Conservation (phyloP, 2,329 filamentous ascomycete genomes). For the Verticillium tricorpus region DNA sequence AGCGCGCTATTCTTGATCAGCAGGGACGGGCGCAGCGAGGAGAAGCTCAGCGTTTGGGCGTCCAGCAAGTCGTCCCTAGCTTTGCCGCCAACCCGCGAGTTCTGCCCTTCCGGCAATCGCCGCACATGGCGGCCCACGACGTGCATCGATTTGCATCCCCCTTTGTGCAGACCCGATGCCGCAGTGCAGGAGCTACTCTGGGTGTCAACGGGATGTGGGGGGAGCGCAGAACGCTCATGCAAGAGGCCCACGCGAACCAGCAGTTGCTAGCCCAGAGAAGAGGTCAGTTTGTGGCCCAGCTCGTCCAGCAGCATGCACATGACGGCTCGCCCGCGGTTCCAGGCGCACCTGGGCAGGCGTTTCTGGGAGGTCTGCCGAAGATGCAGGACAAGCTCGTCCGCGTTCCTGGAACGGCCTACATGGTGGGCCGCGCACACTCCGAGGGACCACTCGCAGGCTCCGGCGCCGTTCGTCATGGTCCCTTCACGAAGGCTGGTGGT, state of each 20-base stretch:
- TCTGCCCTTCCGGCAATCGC: too few relatives aligned
- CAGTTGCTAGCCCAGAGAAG: background rate
- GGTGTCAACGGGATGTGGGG: background rate
- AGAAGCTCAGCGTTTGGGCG: too few relatives aligned
- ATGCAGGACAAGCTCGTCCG: background rate
- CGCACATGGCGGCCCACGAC: too few relatives aligned
- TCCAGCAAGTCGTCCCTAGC: too few relatives aligned
- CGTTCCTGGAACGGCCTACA: background rate
- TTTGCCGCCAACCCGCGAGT: too few relatives aligned
- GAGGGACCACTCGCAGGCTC: background rate
- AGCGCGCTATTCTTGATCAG: background rate
- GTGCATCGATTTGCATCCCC: background rate
- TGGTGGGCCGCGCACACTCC: background rate
- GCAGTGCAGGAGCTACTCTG: background rate
- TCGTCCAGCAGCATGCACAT: background rate
- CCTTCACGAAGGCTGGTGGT: too few relatives aligned
- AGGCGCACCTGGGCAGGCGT: background rate
- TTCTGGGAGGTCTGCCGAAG: background rate
- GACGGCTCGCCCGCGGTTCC: background rate
- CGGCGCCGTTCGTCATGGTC: too few relatives aligned
- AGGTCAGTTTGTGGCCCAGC: background rate
- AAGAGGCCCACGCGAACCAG: background rate
- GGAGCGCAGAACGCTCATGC: background rate
- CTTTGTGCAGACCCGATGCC: background rate
- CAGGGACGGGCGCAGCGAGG: too few relatives aligned